These are phyloP conservation scores for Suillus ampliporus DNA, from an alignment of 768 basidiomycete species.

Conservation along the genomic window DNA sequence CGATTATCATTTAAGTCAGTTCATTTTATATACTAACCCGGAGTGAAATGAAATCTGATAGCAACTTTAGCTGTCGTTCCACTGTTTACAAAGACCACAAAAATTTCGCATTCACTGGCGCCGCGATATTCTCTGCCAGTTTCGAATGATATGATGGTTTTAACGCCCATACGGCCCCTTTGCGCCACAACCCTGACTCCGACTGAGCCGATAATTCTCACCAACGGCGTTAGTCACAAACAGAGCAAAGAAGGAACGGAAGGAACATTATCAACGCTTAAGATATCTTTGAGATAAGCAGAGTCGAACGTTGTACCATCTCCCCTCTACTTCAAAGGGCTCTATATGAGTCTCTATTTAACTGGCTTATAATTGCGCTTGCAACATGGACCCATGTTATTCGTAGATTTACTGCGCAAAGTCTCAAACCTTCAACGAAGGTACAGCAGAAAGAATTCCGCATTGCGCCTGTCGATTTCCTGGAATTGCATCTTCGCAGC, in stretches of 20 bases:
- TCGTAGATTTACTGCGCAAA: neutral
- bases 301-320: neutral
- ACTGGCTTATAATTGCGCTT: neutral
- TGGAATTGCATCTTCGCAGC: neutral
- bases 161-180: too few relatives aligned
- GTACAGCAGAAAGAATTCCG: neutral
- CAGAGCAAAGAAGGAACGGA: neutral
- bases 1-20: neutral
- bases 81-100: neutral
- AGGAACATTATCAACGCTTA: neutral
- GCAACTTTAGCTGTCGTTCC: slow-evolving; percentile 1
- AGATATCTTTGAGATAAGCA: neutral
- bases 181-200: neutral
- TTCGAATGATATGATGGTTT: slow-evolving; percentile 1
- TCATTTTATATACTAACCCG: neutral
- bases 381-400: neutral
- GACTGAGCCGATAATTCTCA: neutral
- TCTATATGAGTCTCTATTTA: neutral
- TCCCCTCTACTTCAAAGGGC: neutral
- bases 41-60: neutral
- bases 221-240: neutral
- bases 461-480: neutral
- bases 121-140: neutral
- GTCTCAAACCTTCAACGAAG: neutral
- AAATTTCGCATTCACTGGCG: neutral